Percentiles rank a stretch among this genome's conserved stretches.
phyloP scores from a whole-genome alignment of 768 basidiomycete genomes.

The Tylopilus intermedius region DNA sequence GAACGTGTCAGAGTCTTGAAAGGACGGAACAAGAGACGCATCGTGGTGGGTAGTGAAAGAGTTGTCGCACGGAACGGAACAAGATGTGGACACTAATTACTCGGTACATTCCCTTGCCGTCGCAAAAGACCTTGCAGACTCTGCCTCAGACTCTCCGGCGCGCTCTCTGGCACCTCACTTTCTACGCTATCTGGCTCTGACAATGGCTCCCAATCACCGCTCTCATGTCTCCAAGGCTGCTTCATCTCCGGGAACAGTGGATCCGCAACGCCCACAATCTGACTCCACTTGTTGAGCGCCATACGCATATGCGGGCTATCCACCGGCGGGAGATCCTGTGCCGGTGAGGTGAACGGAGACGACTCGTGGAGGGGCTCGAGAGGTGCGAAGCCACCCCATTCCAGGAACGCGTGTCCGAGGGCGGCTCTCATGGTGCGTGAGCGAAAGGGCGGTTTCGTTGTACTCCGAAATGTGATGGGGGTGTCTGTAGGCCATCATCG shows the following conservation, averaged over 20 bases:
- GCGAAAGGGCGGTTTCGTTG: constrained; percentile 22
- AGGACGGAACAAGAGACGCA: constrained; percentile 1
- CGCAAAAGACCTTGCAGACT: constrained; percentile 20
- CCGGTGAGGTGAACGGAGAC: constrained; percentile 24
- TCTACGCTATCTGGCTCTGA: constrained; percentile 11
- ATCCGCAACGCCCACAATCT: constrained; percentile 29
- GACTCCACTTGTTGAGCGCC: constrained; percentile 32
- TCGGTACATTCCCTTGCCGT: too few species aligned
- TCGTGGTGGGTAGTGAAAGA: not conserved
- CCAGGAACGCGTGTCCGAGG: constrained; percentile 28
- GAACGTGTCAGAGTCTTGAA: constrained; percentile 11
- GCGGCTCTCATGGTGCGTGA: constrained; percentile 29
- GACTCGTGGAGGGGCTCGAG: constrained; percentile 27
- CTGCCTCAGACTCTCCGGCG: constrained; percentile 19
- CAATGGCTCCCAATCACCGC: constrained; percentile 24
- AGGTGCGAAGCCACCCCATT: constrained; percentile 31
- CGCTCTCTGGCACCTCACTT: constrained; percentile 2
- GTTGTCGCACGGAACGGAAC: not conserved
- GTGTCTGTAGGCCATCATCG: constrained; percentile 8
- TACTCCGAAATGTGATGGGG: constrained; percentile 21
- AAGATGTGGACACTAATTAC: too few species aligned
- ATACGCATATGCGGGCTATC: constrained; percentile 29
- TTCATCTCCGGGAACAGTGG: constrained; percentile 31
- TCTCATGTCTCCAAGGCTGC: not conserved
- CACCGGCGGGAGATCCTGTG: constrained; percentile 8